Conservation (phyloP, 2,329 filamentous ascomycete genomes). For the Onygenales sp. region DNA sequence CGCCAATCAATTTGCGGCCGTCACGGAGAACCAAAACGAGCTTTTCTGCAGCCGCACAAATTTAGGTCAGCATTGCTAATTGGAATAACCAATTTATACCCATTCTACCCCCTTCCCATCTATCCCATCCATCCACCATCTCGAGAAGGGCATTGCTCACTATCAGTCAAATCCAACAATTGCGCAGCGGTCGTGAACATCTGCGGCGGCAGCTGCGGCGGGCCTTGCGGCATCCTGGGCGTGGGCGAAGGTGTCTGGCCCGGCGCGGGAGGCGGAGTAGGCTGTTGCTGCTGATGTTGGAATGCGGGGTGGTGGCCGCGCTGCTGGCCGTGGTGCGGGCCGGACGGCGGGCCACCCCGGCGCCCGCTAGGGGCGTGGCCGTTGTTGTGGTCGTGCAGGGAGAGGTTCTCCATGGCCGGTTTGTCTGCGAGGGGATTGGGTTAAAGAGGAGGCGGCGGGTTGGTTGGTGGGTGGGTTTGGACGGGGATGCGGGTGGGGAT, state of each 20-base stretch:
- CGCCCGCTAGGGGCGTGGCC: slow-evolving; percentile 1
- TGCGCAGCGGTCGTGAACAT: slow-evolving; percentile 98
- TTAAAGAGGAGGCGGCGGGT: slow-evolving; percentile 7
- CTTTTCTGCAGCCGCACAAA: slow-evolving; percentile 58
- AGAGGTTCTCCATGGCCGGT: slow-evolving; percentile 26
- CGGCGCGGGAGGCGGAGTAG: slow-evolving; percentile 10
- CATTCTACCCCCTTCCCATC: background rate
- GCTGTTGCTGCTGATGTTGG: slow-evolving; percentile 4
- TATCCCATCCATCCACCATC: background rate
- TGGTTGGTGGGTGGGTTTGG: slow-evolving; percentile 1
- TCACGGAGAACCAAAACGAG: slow-evolving; percentile 85
- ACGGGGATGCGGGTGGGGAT: background rate
- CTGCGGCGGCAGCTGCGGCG: slow-evolving; percentile 56
- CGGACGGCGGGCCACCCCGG: background rate
- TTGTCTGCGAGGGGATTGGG: slow-evolving; percentile 5
- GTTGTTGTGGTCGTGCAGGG: slow-evolving; percentile 23
- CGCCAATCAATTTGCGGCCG: slow-evolving; percentile 85
- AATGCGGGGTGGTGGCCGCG: background rate
- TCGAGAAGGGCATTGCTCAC: slow-evolving; percentile 46
- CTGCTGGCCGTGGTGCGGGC: background rate
- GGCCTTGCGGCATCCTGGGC: slow-evolving; percentile 21
- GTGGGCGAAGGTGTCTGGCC: slow-evolving; percentile 15
- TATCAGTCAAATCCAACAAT: slow-evolving; percentile 91
- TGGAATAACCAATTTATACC: background rate
- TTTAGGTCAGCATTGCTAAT: background rate